These are phyloP conservation scores for Amaranthus cruentus DNA, from an alignment of 148 eudicot genomes.

Conservation along the genomic window DNA sequence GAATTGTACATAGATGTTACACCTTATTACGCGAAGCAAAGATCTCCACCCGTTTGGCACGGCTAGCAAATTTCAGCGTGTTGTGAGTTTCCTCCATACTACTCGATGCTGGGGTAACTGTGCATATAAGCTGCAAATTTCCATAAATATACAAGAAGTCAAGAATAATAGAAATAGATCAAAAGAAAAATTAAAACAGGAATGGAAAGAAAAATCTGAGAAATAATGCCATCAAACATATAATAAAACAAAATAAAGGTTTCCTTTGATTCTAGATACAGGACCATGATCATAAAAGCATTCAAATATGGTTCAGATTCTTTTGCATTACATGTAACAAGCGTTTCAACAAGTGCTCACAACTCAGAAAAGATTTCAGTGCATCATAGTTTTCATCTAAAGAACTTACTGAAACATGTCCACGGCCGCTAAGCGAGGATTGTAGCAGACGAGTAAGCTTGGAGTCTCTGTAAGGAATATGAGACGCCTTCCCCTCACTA, in stretches of 20 bases:
- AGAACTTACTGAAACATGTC: slow-evolving; percentile 86
- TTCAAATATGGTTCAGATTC: neutral
- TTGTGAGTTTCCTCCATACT: slow-evolving; percentile 98
- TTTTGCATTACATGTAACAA: neutral
- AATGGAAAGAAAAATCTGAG: no score
- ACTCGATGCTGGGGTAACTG: slow-evolving; percentile 95
- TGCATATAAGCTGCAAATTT: slow-evolving; percentile 80
- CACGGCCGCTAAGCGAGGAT: slow-evolving; percentile 93
- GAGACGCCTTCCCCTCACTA: slow-evolving; percentile 97
- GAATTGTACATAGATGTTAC: neutral
- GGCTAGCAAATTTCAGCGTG: slow-evolving; percentile 94
- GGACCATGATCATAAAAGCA: neutral
- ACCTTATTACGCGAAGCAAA: slow-evolving; percentile 97
- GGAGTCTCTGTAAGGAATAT: slow-evolving; percentile 93
- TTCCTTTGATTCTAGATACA: neutral
- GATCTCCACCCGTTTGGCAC: slow-evolving; percentile 97
- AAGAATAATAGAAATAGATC: slow-evolving; percentile 2
- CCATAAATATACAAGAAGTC: slow-evolving; percentile 7
- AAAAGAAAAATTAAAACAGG: neutral
- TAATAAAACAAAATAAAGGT: neutral
- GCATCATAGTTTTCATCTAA: neutral
- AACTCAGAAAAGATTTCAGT: neutral
- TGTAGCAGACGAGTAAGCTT: slow-evolving; percentile 95
- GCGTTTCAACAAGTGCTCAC: neutral
- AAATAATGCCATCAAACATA: slow-evolving; percentile 6